These are phyloP conservation scores for Tolypocladium endophyticum DNA, from an alignment of 2,329 filamentous ascomycete genomes.

Conservation along the genomic window DNA sequence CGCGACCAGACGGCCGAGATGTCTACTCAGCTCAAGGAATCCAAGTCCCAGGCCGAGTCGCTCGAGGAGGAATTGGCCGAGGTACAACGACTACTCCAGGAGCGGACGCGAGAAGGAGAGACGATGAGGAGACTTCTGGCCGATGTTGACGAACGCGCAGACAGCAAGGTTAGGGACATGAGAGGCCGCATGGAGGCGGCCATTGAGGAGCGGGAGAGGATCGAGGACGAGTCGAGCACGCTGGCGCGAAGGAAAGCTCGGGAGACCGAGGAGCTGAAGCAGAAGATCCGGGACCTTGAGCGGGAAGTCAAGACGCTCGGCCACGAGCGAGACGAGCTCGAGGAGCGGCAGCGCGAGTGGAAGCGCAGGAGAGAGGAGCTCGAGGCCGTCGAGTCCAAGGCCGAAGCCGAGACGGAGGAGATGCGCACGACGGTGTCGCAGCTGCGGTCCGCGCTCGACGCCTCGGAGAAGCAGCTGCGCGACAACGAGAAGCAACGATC, in stretches of 20 bases:
- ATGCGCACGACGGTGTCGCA: constrained; percentile 67
- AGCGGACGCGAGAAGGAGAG: constrained; percentile 84
- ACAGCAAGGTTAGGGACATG: constrained; percentile 78
- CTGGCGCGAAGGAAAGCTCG: constrained; percentile 65
- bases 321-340: constrained; percentile 70
- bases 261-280: constrained; percentile 79
- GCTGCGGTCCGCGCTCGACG: constrained; percentile 71
- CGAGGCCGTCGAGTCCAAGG: constrained; percentile 58
- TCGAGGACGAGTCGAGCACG: constrained; percentile 80
- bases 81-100: constrained; percentile 72
- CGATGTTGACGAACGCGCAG: constrained; percentile 76
- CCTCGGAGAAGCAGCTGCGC: constrained; percentile 72
- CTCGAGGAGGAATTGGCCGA: constrained; percentile 89
- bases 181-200: constrained; percentile 78
- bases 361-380: constrained; percentile 64
- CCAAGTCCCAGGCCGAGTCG: constrained; percentile 68
- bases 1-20: constrained; percentile 85
- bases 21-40: constrained; percentile 83
- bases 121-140: constrained; percentile 85
- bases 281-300: constrained; percentile 71
- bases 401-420: constrained; percentile 64
- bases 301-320: constrained; percentile 59
- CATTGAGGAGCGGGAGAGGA: constrained; percentile 85
- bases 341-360: constrained; percentile 63
- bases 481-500: constrained; percentile 75